Evolutionary conservation across 192 early-diverging fungal genomes (phyloP), one percentile per base, ranked within the genome.

Genomic region (Linnemannia hyalina): DNA sequence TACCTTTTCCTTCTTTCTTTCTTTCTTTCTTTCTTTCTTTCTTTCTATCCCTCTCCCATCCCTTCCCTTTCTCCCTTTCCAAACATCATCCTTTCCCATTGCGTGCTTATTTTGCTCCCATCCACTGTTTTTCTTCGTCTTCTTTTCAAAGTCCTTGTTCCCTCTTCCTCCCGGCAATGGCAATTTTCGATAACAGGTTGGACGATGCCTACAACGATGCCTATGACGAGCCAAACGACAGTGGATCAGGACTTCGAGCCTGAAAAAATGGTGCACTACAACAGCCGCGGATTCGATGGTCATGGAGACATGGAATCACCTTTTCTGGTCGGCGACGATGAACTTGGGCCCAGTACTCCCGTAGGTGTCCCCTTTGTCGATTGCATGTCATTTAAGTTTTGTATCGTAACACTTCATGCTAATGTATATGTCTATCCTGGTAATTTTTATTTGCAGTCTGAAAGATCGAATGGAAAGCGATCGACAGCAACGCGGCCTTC

Each of bases 81-180:
- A 23, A n/a, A 55, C 22, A 55, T 55, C 54, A 5, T 55, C 22
- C 54, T 55, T 55, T 55, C 23, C 54, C 5, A 55, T 55, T 55
- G 1, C 23, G 22, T 55, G 22, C 54, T 22, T 55, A 55, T 55
- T 55, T 55, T n/a, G 54, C 3, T 23, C 54, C 54, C 54, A 55
- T n/a, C 23, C 18, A 55, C 54, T 23, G 54, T 22, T 55, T 55
- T 47, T 35, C 22, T 55, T 55, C 23, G 54, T n/a, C 54, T n/a
- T 55, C 54, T 55, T 55, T 55, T 47, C 54, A 55, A 55, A 55
- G 54, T 55, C 54, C 54, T 55, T 55, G 23, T 55, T 55, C 54
- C 54, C 54, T 55, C n/a, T n/a, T n/a, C 54, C 54, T 55, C 49
- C 49, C 49, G 3, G 4, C 54, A n/a, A 55, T 55, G 22, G 54